Evolutionary conservation across 2,329 filamentous ascomycete genomes (phyloP).

Genomic region (Bimuria novae-zelandiae): DNA sequence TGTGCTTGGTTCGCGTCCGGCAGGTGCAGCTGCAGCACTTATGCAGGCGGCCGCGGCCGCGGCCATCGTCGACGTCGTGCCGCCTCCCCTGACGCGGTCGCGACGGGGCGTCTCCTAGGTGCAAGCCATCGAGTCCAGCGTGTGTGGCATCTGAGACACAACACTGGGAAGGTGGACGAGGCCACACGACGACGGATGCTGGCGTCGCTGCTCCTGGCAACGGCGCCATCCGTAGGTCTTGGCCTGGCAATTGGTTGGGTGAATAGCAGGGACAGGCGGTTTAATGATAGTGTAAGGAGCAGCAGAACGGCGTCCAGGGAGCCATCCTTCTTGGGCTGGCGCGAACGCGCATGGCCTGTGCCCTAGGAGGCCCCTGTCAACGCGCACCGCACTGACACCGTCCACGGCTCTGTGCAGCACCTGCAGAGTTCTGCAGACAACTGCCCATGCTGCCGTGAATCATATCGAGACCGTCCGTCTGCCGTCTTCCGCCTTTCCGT

Average conservation of each 20-base stretch:
- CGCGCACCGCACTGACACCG: constrained; percentile 12
- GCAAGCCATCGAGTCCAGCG: neutral
- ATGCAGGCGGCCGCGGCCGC: constrained; percentile 28
- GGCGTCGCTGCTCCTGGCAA: constrained; percentile 3
- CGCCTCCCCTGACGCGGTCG: constrained; percentile 1
- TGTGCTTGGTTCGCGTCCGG: constrained; percentile 17
- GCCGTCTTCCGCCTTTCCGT: neutral
- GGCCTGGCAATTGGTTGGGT: constrained; percentile 19
- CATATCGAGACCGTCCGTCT: neutral
- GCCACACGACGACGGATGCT: neutral
- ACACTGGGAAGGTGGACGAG: neutral
- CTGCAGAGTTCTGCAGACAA: neutral
- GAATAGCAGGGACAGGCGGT: constrained; percentile 15
- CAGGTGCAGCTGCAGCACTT: constrained; percentile 27
- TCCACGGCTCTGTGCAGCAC: constrained; percentile 15
- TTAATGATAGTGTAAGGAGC: constrained; percentile 23
- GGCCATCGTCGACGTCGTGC: constrained; percentile 12
- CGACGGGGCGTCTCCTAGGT: neutral
- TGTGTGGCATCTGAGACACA: neutral
- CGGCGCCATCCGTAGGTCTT: constrained; percentile 11
- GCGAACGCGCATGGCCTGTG: constrained; percentile 28
- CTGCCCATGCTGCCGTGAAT: neutral
- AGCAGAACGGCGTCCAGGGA: constrained; percentile 21
- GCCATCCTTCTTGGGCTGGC: constrained; percentile 10
- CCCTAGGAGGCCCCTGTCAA: constrained; percentile 6